Evolutionary conservation across 2,329 filamentous ascomycete genomes (phyloP), one percentile per base, ranked within the genome.

Genomic region (Hypoxylon sp.): DNA sequence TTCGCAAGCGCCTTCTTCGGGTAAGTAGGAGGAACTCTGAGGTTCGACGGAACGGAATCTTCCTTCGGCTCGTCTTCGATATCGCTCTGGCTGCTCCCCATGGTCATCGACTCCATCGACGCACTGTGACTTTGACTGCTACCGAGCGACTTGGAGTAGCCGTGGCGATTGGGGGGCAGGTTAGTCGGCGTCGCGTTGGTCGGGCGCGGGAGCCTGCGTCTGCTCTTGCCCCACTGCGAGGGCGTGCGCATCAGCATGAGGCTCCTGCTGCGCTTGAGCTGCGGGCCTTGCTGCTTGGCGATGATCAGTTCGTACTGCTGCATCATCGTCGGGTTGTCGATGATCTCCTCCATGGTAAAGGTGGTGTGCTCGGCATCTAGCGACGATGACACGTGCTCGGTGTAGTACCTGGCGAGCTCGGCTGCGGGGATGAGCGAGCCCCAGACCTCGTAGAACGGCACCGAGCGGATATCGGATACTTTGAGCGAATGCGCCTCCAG

Each of bases 391-490:
- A 85, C 73, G 15, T 78, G 76, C 3, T 75, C 74, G 55, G 81
- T 84, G 49, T 85, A 77, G 52, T 78, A 78, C 4, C 77, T 72
- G 2, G 83, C 79, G 28, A 86, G 76, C 64, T 81, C 76, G 6
- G 80, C 75, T 0, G 84, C 84, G 0, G 84, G 79, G 43, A 86
- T 75, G 20, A 85, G 74, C 1, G 81, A 82, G 6, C 80, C 80
- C 74, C 81, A 83, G 11, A 85, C 77, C 48, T 84, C 79, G 69
- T 82, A 85, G 71, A 86, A 86, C 0, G 81, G 79, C 0, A 82
- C 79, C 1, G 78, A 78, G 32, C 80, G 79, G 4, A 83, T 73
- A 44, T 81, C 72, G n/a, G 81, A 75, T 0, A 83, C 75, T 7
- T 77, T 76, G 2, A 80, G 70, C 0, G 73, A 65, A 0, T 77